Conservation (phyloP, 352 stramenopile genomes). For the Pythium periplocum region DNA sequence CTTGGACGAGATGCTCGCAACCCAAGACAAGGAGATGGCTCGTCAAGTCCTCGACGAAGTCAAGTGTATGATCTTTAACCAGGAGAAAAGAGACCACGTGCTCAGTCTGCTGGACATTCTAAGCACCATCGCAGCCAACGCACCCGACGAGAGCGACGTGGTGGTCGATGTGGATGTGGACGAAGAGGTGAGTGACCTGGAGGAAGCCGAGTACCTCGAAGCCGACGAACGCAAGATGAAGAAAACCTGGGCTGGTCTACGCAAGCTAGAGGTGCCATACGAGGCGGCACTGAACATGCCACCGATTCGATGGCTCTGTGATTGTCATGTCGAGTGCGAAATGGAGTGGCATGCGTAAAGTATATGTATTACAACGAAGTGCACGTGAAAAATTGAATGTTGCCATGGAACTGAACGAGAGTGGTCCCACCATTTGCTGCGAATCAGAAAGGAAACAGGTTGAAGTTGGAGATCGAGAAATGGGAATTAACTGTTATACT, state of each 20-base stretch:
- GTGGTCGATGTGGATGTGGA: not conserved
- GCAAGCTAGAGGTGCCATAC: constrained; percentile 25
- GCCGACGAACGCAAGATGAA: constrained; percentile 8
- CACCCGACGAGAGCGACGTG: constrained; percentile 17
- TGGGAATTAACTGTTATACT: no score
- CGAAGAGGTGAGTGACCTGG: not conserved
- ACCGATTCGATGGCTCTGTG: constrained; percentile 48
- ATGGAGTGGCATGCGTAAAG: constrained; percentile 17
- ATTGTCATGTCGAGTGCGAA: constrained; percentile 20
- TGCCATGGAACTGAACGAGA: no score
- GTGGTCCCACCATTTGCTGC: no score
- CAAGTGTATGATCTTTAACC: constrained; percentile 44
- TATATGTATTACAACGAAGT: not conserved
- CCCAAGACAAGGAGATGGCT: constrained; percentile 23
- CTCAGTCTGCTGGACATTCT: constrained; percentile 47
- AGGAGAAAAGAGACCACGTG: constrained; percentile 60
- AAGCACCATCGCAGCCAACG: constrained; percentile 12
- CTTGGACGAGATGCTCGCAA: constrained; percentile 41
- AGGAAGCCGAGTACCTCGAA: constrained; percentile 16
- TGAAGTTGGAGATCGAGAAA: no score
- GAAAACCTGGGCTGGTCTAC: constrained; percentile 31
- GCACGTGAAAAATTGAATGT: no score
- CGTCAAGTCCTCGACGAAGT: constrained; percentile 51
- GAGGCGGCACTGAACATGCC: constrained; percentile 14
- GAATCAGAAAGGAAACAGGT: no score